A percentile compares a stretch with the other conserved stretches of the same genome.
Evolutionary conservation across 1,139 yeast genomes (phyloP).

Genomic region (Nadsonia commutata): DNA sequence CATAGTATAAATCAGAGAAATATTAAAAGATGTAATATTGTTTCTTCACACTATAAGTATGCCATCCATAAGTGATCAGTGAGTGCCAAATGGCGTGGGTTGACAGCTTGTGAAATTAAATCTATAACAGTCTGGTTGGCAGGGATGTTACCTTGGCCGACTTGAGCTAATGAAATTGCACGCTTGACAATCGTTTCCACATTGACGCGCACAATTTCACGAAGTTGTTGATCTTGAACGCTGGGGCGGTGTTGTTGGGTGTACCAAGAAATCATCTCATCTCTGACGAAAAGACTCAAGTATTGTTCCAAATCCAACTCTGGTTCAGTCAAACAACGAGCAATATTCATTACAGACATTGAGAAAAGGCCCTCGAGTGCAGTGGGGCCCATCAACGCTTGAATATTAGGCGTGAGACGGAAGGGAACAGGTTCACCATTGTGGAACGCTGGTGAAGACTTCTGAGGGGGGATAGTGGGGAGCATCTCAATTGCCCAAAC

Average conservation of each 20-base stretch:
- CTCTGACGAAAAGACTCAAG: slow-evolving; percentile 82
- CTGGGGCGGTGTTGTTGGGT: slow-evolving; percentile 55
- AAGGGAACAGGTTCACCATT: slow-evolving; percentile 95
- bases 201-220: slow-evolving; percentile 78
- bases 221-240: slow-evolving; percentile 63
- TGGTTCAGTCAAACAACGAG: slow-evolving; percentile 79
- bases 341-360: slow-evolving; percentile 71
- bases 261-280: slow-evolving; percentile 90
- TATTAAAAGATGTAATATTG: background rate
- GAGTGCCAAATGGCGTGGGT: slow-evolving; percentile 84
- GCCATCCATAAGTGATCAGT: slow-evolving; percentile 97
- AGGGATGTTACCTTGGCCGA: slow-evolving; percentile 58
- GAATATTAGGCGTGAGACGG: slow-evolving; percentile 90
- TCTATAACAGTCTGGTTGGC: slow-evolving; percentile 92
- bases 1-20: slow-evolving; percentile 4
- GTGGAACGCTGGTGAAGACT: slow-evolving; percentile 75
- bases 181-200: slow-evolving; percentile 72
- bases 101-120: slow-evolving; percentile 87
- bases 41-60: slow-evolving; percentile 41
- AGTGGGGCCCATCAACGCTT: slow-evolving; percentile 83
- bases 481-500: slow-evolving; percentile 95
- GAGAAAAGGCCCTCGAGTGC: slow-evolving; percentile 85
- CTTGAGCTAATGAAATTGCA: slow-evolving; percentile 51
- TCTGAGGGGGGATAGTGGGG: slow-evolving; percentile 41
- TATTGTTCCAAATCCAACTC: slow-evolving; percentile 68